These are phyloP conservation scores for Penicillium nordicum DNA, from an alignment of 2,329 filamentous ascomycete species.

Conservation along the genomic window DNA sequence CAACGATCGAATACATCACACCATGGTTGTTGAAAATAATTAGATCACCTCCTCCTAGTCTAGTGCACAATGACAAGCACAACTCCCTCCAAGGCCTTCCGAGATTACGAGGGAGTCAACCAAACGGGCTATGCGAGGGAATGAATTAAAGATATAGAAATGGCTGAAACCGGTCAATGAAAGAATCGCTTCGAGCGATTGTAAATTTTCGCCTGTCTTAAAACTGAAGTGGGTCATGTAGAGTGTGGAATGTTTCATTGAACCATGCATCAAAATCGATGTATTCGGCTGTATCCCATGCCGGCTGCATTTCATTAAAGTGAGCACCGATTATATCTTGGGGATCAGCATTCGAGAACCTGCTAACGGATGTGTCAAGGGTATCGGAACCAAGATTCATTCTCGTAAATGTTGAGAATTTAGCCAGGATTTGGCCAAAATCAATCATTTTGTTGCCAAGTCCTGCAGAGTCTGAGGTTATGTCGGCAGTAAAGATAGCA, in stretches of 20 bases:
- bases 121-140: conserved; percentile 4
- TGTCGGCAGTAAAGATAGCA: conserved; percentile 23
- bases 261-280: conserved; percentile 28
- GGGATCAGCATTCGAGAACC: conserved; percentile 11
- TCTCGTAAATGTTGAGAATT: conserved; percentile 23
- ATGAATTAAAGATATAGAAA: background rate
- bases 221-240: conserved; percentile 8
- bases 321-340: conserved; percentile 13
- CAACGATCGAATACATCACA: too few relatives aligned
- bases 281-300: conserved; percentile 20
- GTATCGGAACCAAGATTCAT: conserved; percentile 9
- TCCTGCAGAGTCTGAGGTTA: background rate
- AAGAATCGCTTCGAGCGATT: too few relatives aligned
- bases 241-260: conserved; percentile 22
- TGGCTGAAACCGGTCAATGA: background rate
- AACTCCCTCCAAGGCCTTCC: conserved; percentile 5
- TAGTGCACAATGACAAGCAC: conserved; percentile 15
- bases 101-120: conserved; percentile 4
- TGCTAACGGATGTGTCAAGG: conserved; percentile 16
- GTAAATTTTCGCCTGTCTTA: background rate
- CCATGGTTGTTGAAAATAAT: too few relatives aligned
- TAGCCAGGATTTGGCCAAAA: conserved; percentile 21
- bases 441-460: conserved; percentile 13
- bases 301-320: conserved; percentile 18
- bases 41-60: too few relatives aligned